A percentile compares a stretch with the other conserved stretches of the same genome.
Evolutionary conservation across 345 rosid genomes (phyloP).

Genomic region (Gossypium sturtianum): DNA sequence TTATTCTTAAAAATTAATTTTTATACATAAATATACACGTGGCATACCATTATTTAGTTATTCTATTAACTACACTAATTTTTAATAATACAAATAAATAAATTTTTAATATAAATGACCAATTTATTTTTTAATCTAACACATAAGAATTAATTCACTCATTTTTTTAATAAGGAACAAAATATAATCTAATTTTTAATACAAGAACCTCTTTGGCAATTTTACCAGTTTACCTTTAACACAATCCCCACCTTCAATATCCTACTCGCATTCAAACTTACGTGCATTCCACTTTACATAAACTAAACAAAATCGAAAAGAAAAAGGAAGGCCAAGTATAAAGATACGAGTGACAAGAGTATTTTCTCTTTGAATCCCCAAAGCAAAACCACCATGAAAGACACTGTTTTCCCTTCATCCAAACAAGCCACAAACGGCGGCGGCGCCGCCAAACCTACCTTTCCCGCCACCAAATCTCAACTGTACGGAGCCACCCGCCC

Average conservation of each 20-base stretch:
- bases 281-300: neutral
- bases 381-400: conserved; percentile 34
- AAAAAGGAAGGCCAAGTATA: too few relatives aligned
- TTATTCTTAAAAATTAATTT: too few relatives aligned
- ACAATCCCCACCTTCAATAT: neutral
- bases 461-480: conserved; percentile 66
- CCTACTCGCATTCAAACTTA: neutral
- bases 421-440: conserved; percentile 36
- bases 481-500: conserved; percentile 64
- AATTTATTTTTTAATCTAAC: too few relatives aligned
- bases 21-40: too few relatives aligned
- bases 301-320: neutral
- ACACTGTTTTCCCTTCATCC: conserved; percentile 51
- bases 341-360: neutral
- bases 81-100: too few relatives aligned
- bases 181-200: accelerated
- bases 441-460: conserved; percentile 24
- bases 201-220: accelerated
- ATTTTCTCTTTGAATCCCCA: neutral
- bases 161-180: too few relatives aligned
- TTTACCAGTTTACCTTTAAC: neutral
- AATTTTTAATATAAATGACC: too few relatives aligned
- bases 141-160: accelerated
- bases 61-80: too few relatives aligned
- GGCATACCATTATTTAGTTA: accelerated